Evolutionary conservation across 345 rosid genomes (phyloP), one percentile per base, ranked within the genome.

Genomic region (Crucihimalaya himalaica): DNA sequence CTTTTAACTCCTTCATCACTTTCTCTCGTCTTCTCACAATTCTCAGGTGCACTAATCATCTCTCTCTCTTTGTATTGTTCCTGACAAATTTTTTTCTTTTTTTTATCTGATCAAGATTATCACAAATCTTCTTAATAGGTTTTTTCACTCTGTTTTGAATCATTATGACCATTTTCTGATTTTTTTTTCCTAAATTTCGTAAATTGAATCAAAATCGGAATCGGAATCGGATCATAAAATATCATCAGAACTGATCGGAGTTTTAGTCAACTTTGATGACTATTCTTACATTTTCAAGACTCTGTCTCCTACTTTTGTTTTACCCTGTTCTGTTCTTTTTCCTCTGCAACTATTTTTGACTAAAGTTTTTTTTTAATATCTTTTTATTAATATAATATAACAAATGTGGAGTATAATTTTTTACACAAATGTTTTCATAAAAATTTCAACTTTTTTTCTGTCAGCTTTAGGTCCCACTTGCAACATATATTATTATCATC

Each of bases 21-120:
- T 69, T 76, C 66, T 76, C 75, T 75, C 61, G 6, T 42, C 68
- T 51, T 20, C 52, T 70, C 75, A 55, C 61, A 70, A 76, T 54
- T 37, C 68, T 63, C 76, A 70, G 75, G 71, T 76, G 46, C 56
- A 23, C 28, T 15, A 21, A 34, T 29, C 48, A 34, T 29, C 48
- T 75, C 3, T 58, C 4, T 68, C 50, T 39, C 34, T 42, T 12
- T 64, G 4, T 63, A 31, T 72, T n/a, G 18, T 23, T 45, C 62
- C 13, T 2, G 47, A 19, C 10, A 60, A 8, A 23, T 1, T 52
- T 43, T 40, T 58, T 66, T 1, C 1, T 52, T 43, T 40, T 58
- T 66, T 1, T 35, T 23, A 46, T 16, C 23, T 67, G 13, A 39
- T 58, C 13, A 37, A 5, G 37, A 60, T 57, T 31, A 19, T 66